phyloP scores from a whole-genome alignment of 2,329 filamentous ascomycete species.

The Colletotrichum tanaceti region DNA sequence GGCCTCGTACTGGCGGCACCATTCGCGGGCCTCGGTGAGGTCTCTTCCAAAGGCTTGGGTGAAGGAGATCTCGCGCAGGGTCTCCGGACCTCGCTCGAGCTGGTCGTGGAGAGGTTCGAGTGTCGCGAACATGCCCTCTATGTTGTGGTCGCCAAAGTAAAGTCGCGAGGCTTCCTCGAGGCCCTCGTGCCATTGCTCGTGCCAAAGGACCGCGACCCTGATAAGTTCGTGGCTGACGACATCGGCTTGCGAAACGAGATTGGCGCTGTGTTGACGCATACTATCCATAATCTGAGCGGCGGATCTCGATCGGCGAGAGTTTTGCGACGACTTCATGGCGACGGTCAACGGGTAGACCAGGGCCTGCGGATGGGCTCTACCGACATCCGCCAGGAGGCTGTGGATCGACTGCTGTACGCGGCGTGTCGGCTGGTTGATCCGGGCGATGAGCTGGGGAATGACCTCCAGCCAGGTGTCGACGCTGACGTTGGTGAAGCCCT shows the following conservation, averaged over 20 bases:
- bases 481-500: slow-evolving; percentile 91
- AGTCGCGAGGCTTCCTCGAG: slow-evolving; percentile 95
- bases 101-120: slow-evolving; percentile 91
- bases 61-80: slow-evolving; percentile 94
- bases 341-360: slow-evolving; percentile 97
- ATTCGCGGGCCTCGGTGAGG: slow-evolving; percentile 92
- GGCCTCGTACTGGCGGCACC: slow-evolving; percentile 90
- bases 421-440: slow-evolving; percentile 95
- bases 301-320: slow-evolving; percentile 84
- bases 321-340: slow-evolving; percentile 92
- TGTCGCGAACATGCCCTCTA: slow-evolving; percentile 95
- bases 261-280: slow-evolving; percentile 94
- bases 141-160: slow-evolving; percentile 98
- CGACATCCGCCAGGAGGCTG: slow-evolving; percentile 90
- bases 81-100: slow-evolving; percentile 91
- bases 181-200: slow-evolving; percentile 98
- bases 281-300: slow-evolving; percentile 96
- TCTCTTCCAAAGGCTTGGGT: slow-evolving; percentile 97
- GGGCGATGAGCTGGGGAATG: slow-evolving; percentile 95
- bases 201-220: slow-evolving; percentile 95
- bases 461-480: slow-evolving; percentile 99
- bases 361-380: slow-evolving; percentile 93
- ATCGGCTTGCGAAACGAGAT: slow-evolving; percentile 93
- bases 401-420: slow-evolving; percentile 92
- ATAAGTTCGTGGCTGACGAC: slow-evolving; percentile 97